Percentiles rank a stretch among this genome's conserved stretches.
These are phyloP conservation scores for Boechera retrofracta DNA, from an alignment of 345 rosid genomes.

Conservation along the genomic window DNA sequence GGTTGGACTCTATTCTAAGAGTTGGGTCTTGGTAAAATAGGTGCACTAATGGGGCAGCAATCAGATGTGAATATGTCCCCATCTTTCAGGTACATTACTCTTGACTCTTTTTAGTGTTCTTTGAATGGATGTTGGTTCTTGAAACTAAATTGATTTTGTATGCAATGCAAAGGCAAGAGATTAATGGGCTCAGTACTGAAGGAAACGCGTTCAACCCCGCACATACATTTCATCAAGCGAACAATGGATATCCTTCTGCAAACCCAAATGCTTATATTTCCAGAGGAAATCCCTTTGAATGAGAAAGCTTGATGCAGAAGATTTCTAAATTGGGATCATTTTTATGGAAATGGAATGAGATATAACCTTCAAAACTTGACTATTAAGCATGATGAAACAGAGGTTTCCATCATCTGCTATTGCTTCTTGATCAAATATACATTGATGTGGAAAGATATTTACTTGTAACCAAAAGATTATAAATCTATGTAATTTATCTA, in stretches of 20 bases:
- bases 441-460: background rate
- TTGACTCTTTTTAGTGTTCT: conserved; percentile 3
- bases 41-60: conserved; percentile 55
- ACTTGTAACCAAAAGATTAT: conserved; percentile 10
- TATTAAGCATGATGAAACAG: conserved; percentile 17
- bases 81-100: conserved; percentile 50
- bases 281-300: conserved; percentile 73
- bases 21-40: conserved; percentile 43
- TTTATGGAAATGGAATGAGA: conserved; percentile 10
- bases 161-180: conserved; percentile 48
- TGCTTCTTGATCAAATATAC: conserved; percentile 26
- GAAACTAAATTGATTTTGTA: background rate
- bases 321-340: background rate
- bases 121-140: conserved; percentile 4
- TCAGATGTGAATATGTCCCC: conserved; percentile 39
- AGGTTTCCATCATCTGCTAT: conserved; percentile 8
- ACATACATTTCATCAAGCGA: conserved; percentile 42
- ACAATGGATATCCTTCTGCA: conserved; percentile 45
- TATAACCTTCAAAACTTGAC: background rate
- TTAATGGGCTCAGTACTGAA: conserved; percentile 38
- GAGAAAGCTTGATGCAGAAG: conserved; percentile 23
- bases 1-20: conserved; percentile 26
- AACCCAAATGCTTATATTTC: conserved; percentile 48
- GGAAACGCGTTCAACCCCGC: conserved; percentile 34
- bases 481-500: conserved; percentile 9